A percentile compares a stretch with the other conserved stretches of the same genome.
phyloP scores from a whole-genome alignment of 352 stramenopile genomes.

The Phytophthora sojae region DNA sequence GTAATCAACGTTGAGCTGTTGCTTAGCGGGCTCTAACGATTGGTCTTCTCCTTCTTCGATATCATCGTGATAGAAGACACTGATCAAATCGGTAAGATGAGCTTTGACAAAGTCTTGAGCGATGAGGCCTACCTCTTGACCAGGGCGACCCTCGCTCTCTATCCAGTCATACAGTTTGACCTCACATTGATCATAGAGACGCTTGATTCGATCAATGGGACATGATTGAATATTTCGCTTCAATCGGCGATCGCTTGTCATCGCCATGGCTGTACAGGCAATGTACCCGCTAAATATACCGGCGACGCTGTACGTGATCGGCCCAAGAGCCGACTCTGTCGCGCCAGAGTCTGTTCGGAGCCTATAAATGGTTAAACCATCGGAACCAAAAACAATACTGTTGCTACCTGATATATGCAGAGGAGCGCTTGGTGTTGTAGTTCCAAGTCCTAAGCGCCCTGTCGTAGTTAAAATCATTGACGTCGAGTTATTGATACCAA shows the following conservation, averaged over 20 bases:
- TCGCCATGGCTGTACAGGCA: not conserved
- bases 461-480: conserved; percentile 1
- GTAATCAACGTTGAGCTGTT: conserved; percentile 20
- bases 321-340: not conserved
- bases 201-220: not conserved
- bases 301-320: not conserved
- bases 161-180: not conserved
- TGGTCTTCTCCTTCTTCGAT: conserved; percentile 14
- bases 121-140: not conserved
- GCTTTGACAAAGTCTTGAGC: conserved; percentile 9
- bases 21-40: conserved; percentile 5
- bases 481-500: conserved; percentile 5
- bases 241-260: not conserved
- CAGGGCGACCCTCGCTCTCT: not conserved
- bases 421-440: not conserved
- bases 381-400: too few relatives aligned
- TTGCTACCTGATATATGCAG: too few relatives aligned
- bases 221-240: not conserved
- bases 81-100: conserved; percentile 7
- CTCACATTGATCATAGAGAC: not conserved
- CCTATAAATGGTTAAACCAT: too few relatives aligned
- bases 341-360: not conserved
- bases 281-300: not conserved
- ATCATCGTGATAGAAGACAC: conserved; percentile 20
- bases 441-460: not conserved